Evolutionary conservation across 129 eudicot genomes (phyloP), one percentile per base, ranked within the genome.

Genomic region (Ambrosia trifida): DNA sequence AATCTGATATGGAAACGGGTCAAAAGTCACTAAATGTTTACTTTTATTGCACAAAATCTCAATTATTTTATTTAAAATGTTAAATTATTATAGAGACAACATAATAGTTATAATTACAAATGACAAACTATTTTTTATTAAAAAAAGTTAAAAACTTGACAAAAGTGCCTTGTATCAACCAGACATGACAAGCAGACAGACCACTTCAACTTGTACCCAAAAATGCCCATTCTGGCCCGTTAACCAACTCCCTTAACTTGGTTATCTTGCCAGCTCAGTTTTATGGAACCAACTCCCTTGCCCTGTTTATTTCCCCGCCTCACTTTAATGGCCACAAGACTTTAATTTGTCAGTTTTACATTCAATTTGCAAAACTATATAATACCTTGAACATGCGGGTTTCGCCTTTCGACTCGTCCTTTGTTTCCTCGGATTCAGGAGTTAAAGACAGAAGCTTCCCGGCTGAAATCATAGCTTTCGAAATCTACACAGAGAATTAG

Each of bases 351-450:
- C 40, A 20, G 40, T 16, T 8, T 57, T n/a, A 58, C 16, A 32
- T 13, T 53, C 3, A 9, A 5, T 33, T 47, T 70, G 20, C 24
- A 50, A 61, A 24, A 16, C 38, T 8, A 40, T 35, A 24, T 10
- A 70, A 18, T 59, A 93, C 98, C 90, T 93, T 93, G 12, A 93
- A 68, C 79, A 83, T 81, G 62, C 88, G 83, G 28, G 95, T 73
- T 83, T 87, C 95, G 36, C 38, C 83, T 78, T 84, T 82, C 9
- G 88, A 82, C 69, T 77, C 85, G 60, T 78, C 76, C 5, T 70
- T 64, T 60, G 85, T 68, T 60, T 72, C 78, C 49, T 76, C 79
- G 40, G 88, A 49, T 59, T 64, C 76, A n/a, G 80, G 64, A 71
- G 47, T 83, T 52, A 80, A 75, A 59, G 98, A 81, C 61, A 89